Evolutionary conservation across 2,329 filamentous ascomycete genomes (phyloP).

Genomic region (Colletotrichum abscissum): DNA sequence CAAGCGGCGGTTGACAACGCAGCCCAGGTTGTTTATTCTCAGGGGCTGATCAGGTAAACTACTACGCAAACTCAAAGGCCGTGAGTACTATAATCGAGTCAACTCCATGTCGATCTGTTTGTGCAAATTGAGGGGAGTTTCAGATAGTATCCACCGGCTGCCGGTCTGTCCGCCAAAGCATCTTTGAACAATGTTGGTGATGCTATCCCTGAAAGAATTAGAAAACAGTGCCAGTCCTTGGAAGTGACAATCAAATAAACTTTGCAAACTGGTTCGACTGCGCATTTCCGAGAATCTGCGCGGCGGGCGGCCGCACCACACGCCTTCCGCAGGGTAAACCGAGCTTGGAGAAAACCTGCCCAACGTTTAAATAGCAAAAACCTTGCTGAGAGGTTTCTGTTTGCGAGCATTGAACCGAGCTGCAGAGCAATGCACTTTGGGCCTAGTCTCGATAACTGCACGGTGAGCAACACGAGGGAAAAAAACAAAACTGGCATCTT

Average conservation of each 20-base stretch:
- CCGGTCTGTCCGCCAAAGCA: constrained; percentile 7
- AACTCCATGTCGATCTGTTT: constrained; percentile 1
- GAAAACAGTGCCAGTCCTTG: not conserved
- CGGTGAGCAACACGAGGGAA: not conserved
- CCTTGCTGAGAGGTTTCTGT: not conserved
- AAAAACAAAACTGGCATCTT: not conserved
- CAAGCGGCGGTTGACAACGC: too few relatives aligned
- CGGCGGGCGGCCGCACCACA: not conserved
- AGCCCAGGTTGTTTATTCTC: not conserved
- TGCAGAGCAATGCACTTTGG: not conserved
- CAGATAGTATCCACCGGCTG: constrained; percentile 1
- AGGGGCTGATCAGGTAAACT: not conserved
- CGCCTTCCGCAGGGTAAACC: not conserved
- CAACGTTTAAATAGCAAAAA: not conserved
- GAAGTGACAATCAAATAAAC: not conserved
- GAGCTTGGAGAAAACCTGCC: not conserved
- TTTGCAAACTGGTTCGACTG: constrained; percentile 1
- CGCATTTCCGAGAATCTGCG: not conserved
- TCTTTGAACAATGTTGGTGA: not conserved
- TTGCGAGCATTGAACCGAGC: not conserved
- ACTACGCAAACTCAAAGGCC: not conserved
- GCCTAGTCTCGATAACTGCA: not conserved
- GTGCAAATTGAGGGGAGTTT: constrained; percentile 22
- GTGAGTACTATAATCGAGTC: not conserved
- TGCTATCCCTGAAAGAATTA: not conserved